phyloP scores from a whole-genome alignment of 441 rosid species.

The Corymbia citriodora region DNA sequence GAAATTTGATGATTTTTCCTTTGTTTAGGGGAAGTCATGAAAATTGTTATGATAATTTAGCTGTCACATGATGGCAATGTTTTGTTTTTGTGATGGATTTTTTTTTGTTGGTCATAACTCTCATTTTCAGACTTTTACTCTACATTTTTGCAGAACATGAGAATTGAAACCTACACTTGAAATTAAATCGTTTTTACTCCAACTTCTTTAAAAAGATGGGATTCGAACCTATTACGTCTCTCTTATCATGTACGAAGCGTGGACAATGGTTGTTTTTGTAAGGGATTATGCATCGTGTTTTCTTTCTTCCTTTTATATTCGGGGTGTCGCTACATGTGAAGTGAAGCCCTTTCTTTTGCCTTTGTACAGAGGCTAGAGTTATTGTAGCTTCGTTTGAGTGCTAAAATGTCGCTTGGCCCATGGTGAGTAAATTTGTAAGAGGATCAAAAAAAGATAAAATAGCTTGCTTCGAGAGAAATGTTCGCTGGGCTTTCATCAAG shows the following conservation, averaged over 20 bases:
- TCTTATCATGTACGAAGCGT: too few relatives aligned
- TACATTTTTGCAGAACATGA: too few relatives aligned
- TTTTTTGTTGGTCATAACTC: too few relatives aligned
- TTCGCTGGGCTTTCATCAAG: neutral
- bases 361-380: neutral
- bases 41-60: too few relatives aligned
- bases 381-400: neutral
- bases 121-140: too few relatives aligned
- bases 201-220: too few relatives aligned
- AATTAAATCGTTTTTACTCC: too few relatives aligned
- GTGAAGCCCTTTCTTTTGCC: neutral
- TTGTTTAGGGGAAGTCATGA: neutral
- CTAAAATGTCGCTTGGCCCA: neutral
- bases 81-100: neutral
- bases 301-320: neutral
- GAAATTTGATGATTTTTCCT: neutral
- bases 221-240: too few relatives aligned
- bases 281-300: neutral
- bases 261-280: neutral
- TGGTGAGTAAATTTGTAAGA: neutral
- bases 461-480: neutral
- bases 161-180: too few relatives aligned
- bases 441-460: neutral
- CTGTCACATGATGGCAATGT: fast-evolving
- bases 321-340: neutral